phyloP scores from a whole-genome alignment of 2,329 filamentous ascomycete genomes.

The Aspergillus sp. region DNA sequence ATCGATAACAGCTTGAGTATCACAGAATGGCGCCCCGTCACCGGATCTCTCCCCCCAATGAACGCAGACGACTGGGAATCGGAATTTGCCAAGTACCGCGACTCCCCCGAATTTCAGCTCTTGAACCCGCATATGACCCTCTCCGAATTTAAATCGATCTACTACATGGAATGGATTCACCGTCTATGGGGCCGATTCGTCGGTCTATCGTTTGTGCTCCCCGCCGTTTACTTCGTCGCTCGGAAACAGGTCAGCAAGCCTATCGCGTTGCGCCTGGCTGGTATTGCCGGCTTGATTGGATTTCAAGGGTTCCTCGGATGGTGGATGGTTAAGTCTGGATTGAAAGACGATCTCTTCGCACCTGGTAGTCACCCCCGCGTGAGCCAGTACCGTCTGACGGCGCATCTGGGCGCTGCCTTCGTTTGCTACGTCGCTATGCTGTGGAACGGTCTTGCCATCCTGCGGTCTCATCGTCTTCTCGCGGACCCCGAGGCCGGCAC shows the following conservation, averaged over 20 bases:
- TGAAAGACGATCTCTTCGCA: constrained; percentile 93
- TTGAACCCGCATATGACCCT: constrained; percentile 93
- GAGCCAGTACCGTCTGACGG: constrained; percentile 87
- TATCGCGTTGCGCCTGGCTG: constrained; percentile 75
- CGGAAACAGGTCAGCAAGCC: constrained; percentile 72
- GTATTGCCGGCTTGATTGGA: constrained; percentile 85
- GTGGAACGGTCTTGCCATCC: constrained; percentile 78
- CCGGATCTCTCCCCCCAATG: constrained; percentile 82
- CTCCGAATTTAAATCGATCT: constrained; percentile 95
- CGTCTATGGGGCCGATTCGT: constrained; percentile 91
- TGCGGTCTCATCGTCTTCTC: constrained; percentile 73
- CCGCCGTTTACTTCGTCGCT: constrained; percentile 83
- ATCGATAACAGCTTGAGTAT: constrained; percentile 72
- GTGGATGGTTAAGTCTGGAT: constrained; percentile 99
- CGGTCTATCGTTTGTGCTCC: constrained; percentile 83
- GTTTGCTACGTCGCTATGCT: constrained; percentile 94
- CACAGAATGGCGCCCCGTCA: constrained; percentile 97
- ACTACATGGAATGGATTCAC: constrained; percentile 99
- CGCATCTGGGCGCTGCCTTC: constrained; percentile 88
- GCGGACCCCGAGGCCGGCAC: constrained; percentile 64
- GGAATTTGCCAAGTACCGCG: constrained; percentile 89
- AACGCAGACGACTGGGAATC: constrained; percentile 80
- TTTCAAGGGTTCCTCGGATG: constrained; percentile 95
- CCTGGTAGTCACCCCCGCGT: constrained; percentile 88
- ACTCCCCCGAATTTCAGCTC: constrained; percentile 87